A percentile compares a stretch with the other conserved stretches of the same genome.
phyloP scores from a whole-genome alignment of 768 basidiomycete species.

The Crassisporium funariophilum region DNA sequence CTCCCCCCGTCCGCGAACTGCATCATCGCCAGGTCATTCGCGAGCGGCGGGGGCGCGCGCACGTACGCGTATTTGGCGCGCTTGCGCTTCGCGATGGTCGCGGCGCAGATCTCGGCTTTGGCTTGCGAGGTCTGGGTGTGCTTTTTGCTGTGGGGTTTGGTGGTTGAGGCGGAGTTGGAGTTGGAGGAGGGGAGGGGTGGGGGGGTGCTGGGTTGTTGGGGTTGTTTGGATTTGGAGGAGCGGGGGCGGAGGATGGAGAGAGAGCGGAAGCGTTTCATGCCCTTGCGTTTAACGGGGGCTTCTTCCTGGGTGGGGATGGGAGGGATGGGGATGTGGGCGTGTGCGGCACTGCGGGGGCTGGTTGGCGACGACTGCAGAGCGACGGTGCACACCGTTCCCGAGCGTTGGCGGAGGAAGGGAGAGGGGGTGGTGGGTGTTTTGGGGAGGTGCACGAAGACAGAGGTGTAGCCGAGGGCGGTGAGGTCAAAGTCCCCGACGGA shows the following conservation, averaged over 20 bases:
- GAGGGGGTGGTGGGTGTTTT: conserved; percentile 49
- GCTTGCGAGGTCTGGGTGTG: conserved; percentile 20
- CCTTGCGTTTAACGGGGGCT: conserved; percentile 16
- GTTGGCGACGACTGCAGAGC: conserved; percentile 10
- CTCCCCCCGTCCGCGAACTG: conserved; percentile 70
- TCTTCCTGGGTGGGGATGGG: conserved; percentile 20
- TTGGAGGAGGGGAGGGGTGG: conserved; percentile 27
- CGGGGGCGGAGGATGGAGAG: conserved; percentile 50
- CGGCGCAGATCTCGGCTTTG: conserved; percentile 19
- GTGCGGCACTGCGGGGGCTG: conserved; percentile 16
- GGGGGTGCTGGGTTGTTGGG: conserved; percentile 21
- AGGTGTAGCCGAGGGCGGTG: conserved; percentile 63
- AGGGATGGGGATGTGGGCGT: conserved; percentile 23
- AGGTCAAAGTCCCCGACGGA: conserved; percentile 57
- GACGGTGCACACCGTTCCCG: conserved; percentile 12
- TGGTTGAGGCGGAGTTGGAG: conserved; percentile 14
- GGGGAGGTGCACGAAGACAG: conserved; percentile 62
- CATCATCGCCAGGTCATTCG: conserved; percentile 68
- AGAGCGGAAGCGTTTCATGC: conserved; percentile 36
- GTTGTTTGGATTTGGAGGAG: conserved; percentile 32
- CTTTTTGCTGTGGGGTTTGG: conserved; percentile 14
- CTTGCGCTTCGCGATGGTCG: conserved; percentile 46
- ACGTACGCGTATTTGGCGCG: conserved; percentile 50
- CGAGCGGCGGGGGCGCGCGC: conserved; percentile 52
- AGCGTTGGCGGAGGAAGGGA: conserved; percentile 27